These are phyloP conservation scores for Rhizopogon vesiculosus DNA, from an alignment of 768 basidiomycete species.

Conservation along the genomic window DNA sequence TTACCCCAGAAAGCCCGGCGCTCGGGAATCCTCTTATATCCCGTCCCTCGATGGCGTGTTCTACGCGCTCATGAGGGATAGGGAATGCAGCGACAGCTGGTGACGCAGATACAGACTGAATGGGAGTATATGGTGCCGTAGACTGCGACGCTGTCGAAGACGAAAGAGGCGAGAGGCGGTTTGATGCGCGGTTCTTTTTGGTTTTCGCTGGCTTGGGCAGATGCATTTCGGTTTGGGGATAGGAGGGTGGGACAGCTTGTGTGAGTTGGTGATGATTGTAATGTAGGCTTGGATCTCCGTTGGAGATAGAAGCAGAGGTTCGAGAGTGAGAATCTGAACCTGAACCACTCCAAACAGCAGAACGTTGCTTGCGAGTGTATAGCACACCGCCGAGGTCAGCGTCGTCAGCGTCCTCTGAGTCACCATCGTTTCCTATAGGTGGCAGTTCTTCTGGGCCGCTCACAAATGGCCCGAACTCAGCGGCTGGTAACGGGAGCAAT, in stretches of 20 bases:
- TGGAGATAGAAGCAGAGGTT: conserved; percentile 47
- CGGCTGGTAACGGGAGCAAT: neutral
- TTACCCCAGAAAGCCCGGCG: conserved; percentile 29
- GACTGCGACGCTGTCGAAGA: conserved; percentile 43
- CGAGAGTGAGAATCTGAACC: conserved; percentile 59
- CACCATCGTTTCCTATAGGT: neutral
- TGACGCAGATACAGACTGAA: conserved; percentile 28
- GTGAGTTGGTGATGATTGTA: conserved; percentile 22
- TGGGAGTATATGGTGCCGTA: conserved; percentile 38
- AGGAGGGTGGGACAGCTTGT: conserved; percentile 19
- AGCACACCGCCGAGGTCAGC: conserved; percentile 59
- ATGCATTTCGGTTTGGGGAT: conserved; percentile 25
- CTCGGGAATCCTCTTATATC: conserved; percentile 31
- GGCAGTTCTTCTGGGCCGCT: conserved; percentile 8
- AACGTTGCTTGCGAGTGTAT: conserved; percentile 38
- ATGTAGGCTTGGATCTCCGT: conserved; percentile 13
- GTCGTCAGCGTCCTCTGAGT: conserved; percentile 36
- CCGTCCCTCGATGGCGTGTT: conserved; percentile 27
- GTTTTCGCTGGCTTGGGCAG: conserved; percentile 14
- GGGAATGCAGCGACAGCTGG: conserved; percentile 17
- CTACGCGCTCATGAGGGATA: conserved; percentile 28
- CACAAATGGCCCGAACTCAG: conserved; percentile 26
- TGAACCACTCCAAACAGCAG: conserved; percentile 29
- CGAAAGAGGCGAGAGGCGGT: conserved; percentile 30
- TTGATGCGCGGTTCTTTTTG: conserved; percentile 16